Evolutionary conservation across 2,329 filamentous ascomycete genomes (phyloP), one percentile per base, ranked within the genome.

Genomic region (Xylariomycetidae sp.): DNA sequence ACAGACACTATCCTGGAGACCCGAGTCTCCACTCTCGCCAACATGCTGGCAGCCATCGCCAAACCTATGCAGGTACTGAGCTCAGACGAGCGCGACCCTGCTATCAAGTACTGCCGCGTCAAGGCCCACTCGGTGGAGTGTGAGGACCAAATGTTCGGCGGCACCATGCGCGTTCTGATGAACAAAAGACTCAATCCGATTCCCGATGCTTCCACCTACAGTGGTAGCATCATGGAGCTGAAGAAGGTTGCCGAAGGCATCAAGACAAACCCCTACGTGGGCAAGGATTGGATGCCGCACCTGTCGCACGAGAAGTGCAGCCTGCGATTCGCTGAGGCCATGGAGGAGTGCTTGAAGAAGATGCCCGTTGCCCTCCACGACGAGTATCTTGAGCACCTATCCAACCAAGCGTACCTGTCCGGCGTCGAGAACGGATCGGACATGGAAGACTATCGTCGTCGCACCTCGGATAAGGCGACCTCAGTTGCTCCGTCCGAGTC

Each of bases 381-480:
- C 7, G 8, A n/a, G 5, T 19, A 14, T 27, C 35, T 31, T 35
- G 22, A 14, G n/a, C 17, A 22, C 19, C 31, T 48, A 18, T 44
- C 36, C 3, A 15, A 29, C 5, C 43, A 47, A n/a, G 41, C 46
- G n/a, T 13, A 40, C n/a, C 36, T 22, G 13, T 45, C 43, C 5
- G 46, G 46, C 13, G 31, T 41, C 14, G 13, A 38, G 22, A 46
- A 57, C 16, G 48, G 40, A 16, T 38, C 39, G 4, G 35, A 57
- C 24, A 46, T 58, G 13, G 36, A 47, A 30, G 56, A 54, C 38
- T 37, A 34, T n/a, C n/a, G n/a, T n/a, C n/a, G n/a, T n/a, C n/a
- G n/a, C n/a, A n/a, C n/a, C n/a, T n/a, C n/a, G n/a, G n/a, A n/a
- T n/a, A n/a, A n/a, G n/a, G n/a, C n/a, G n/a, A n/a, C n/a, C n/a